Conservation (phyloP, 108 stramenopile genomes). For the Cyclotella choctawhatcheeana region DNA sequence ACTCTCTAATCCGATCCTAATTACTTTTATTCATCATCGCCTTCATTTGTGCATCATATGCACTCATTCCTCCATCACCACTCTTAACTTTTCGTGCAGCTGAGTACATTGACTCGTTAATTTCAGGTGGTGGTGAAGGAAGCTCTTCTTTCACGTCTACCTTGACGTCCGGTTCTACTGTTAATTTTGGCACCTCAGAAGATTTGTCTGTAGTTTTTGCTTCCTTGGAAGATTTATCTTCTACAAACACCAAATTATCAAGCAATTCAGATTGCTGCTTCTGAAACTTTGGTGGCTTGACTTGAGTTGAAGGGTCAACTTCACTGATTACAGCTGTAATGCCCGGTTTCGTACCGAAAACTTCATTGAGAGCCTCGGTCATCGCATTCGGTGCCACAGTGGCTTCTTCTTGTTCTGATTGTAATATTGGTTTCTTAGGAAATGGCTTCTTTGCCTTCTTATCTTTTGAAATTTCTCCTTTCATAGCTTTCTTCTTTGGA, state of each 20-base stretch:
- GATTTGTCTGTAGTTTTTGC: background rate
- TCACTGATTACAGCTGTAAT: background rate
- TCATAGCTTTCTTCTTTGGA: constrained; percentile 8
- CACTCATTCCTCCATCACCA: constrained; percentile 10
- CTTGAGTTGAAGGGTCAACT: background rate
- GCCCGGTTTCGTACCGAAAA: constrained; percentile 7
- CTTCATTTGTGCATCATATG: constrained; percentile 20
- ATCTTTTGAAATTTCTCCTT: constrained; percentile 1
- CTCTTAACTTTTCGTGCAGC: constrained; percentile 2
- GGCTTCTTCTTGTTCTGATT: background rate
- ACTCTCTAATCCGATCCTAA: too few relatives aligned
- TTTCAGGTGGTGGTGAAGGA: background rate
- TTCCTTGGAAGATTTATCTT: background rate
- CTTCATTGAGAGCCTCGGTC: constrained; percentile 10
- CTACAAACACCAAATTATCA: constrained; percentile 11
- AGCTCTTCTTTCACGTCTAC: background rate
- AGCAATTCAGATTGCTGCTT: constrained; percentile 1
- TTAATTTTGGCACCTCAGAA: too few relatives aligned
- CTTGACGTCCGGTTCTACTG: too few relatives aligned
- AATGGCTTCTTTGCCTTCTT: constrained; percentile 1
- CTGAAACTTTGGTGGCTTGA: constrained; percentile 3
- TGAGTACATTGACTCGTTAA: background rate
- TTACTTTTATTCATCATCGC: too few relatives aligned
- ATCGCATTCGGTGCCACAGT: constrained; percentile 10
- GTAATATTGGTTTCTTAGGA: background rate